phyloP scores from a whole-genome alignment of 2,329 filamentous ascomycete species.

The Thelonectria olida region DNA sequence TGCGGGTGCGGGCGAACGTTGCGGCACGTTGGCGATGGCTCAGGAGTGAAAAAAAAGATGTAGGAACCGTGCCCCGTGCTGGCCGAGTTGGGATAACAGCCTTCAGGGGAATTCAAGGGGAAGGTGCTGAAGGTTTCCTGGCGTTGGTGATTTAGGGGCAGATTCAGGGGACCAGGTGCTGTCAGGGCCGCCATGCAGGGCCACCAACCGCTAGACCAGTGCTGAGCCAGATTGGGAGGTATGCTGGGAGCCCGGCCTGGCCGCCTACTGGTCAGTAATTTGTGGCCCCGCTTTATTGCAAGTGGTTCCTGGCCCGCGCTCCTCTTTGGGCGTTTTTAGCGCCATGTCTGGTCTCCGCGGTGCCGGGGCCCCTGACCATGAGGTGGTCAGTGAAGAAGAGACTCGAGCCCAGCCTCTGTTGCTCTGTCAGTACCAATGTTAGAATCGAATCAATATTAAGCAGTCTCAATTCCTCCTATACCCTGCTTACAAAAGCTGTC shows the following conservation, averaged over 20 bases:
- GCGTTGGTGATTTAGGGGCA: conserved; percentile 7
- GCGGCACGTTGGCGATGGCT: too few relatives aligned
- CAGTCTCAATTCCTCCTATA: too few relatives aligned
- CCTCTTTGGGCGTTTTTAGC: conserved; percentile 28
- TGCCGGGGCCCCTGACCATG: conserved; percentile 33
- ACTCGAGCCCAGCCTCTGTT: background rate
- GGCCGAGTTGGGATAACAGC: too few relatives aligned
- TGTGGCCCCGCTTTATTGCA: background rate
- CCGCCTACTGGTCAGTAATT: conserved; percentile 21
- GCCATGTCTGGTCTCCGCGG: conserved; percentile 27
- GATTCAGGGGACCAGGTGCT: conserved; percentile 19
- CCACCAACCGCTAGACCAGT: conserved; percentile 20
- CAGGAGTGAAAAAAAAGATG: conserved; percentile 3
- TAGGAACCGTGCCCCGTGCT: background rate
- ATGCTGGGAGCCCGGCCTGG: conserved; percentile 20
- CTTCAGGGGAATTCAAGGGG: conserved; percentile 1
- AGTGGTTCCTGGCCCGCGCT: conserved; percentile 35
- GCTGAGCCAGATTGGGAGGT: conserved; percentile 18
- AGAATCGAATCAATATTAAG: too few relatives aligned
- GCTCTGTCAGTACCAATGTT: too few relatives aligned
- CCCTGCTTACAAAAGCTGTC: too few relatives aligned
- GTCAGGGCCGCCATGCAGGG: conserved; percentile 36
- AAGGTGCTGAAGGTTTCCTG: background rate
- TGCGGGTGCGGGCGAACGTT: conserved; percentile 7
- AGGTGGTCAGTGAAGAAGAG: conserved; percentile 1